Conservation (phyloP, 2,329 filamentous ascomycete species). For the Gaeumannomyces sp. region DNA sequence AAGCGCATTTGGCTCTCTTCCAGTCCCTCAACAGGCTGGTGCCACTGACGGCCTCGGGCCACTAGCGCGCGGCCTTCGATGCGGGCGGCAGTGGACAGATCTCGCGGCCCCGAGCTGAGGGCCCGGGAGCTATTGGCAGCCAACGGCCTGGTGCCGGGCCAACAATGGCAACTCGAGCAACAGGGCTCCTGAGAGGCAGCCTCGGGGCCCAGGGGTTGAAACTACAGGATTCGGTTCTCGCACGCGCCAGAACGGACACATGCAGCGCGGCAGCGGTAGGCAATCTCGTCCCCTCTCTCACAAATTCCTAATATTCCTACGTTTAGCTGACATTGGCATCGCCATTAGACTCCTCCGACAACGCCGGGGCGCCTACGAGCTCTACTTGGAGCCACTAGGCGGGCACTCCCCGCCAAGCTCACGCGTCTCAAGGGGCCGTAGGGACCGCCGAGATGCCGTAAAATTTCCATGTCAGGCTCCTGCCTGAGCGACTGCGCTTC, state of each 20-base stretch:
- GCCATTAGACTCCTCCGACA: constrained; percentile 6
- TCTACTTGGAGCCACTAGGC: constrained; percentile 9
- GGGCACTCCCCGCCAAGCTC: background rate
- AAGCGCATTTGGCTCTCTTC: background rate
- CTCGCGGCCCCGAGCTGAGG: constrained; percentile 4
- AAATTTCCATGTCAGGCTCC: background rate
- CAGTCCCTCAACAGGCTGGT: constrained; percentile 2
- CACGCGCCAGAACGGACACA: constrained; percentile 52
- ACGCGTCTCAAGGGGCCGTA: too few species aligned
- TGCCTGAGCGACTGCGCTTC: background rate
- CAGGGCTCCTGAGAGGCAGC: constrained; percentile 53
- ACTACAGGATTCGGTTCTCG: constrained; percentile 47
- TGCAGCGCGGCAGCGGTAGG: constrained; percentile 54
- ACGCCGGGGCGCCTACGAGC: constrained; percentile 5
- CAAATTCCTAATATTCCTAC: background rate
- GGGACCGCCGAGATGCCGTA: background rate
- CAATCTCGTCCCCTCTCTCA: background rate
- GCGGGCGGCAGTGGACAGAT: constrained; percentile 4
- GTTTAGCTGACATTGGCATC: background rate
- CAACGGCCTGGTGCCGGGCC: constrained; percentile 50
- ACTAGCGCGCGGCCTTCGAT: constrained; percentile 7
- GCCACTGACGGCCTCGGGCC: constrained; percentile 1
- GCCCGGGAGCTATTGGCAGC: constrained; percentile 47
- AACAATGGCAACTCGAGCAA: constrained; percentile 28
- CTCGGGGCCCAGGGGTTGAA: constrained; percentile 51